These are phyloP conservation scores for Lenwebbia sp. DNA, from an alignment of 345 rosid species.

Conservation along the genomic window DNA sequence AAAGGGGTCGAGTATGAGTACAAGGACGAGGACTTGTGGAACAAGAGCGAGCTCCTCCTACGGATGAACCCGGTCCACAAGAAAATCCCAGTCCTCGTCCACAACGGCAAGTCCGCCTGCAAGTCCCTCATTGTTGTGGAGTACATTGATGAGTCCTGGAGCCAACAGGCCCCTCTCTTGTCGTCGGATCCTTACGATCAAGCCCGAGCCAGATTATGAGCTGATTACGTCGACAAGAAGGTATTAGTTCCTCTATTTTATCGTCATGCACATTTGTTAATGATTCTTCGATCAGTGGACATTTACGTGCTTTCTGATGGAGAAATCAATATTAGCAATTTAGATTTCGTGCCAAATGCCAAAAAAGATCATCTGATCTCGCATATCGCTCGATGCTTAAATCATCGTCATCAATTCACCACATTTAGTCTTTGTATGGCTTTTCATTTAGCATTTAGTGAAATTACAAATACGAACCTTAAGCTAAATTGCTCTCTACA, in stretches of 20 bases:
- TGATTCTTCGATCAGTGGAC: too few species aligned
- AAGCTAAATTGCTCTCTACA: too few species aligned
- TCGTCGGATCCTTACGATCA: conserved; percentile 5
- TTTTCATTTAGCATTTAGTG: too few species aligned
- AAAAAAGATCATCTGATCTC: too few species aligned
- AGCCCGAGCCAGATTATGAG: conserved; percentile 8
- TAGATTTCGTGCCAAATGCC: too few species aligned
- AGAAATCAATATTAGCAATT: too few species aligned
- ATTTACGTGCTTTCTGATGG: too few species aligned
- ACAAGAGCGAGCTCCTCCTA: background rate
- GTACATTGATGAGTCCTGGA: conserved; percentile 11
- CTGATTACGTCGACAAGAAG: conserved; percentile 1
- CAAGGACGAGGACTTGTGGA: background rate
- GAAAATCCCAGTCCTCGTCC: conserved; percentile 5
- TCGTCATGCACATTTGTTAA: too few species aligned
- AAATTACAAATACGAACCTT: too few species aligned
- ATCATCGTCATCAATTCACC: background rate
- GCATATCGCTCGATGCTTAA: too few species aligned
- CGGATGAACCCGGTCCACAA: conserved; percentile 4
- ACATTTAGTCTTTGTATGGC: background rate
- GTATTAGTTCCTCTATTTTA: background rate
- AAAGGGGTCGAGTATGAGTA: conserved; percentile 1
- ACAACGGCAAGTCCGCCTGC: conserved; percentile 4
- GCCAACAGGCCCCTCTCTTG: background rate
- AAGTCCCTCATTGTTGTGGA: conserved; percentile 1